These are phyloP conservation scores for Keqinozyma sinolaborantium DNA, from an alignment of 1,139 yeast species.

Conservation along the genomic window DNA sequence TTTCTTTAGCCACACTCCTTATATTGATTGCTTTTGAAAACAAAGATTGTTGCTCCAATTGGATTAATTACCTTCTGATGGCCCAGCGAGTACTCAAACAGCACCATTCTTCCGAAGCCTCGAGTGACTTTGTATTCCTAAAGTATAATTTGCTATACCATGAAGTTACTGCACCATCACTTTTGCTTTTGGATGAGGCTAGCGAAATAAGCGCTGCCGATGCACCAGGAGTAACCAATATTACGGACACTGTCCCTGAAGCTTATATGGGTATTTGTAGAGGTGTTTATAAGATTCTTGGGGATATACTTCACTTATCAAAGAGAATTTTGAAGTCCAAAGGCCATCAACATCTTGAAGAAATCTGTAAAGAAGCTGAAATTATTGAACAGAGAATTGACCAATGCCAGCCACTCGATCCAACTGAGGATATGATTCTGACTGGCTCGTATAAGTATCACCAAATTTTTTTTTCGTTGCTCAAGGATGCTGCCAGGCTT, in stretches of 20 bases:
- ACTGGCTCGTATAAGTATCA: conserved; percentile 4
- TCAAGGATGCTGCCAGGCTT: conserved; percentile 5
- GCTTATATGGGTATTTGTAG: conserved; percentile 9
- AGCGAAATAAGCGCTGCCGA: conserved; percentile 1
- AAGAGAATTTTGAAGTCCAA: conserved; percentile 1
- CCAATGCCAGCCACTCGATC: conserved; percentile 4
- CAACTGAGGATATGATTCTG: conserved; percentile 4
- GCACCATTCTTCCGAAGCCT: neutral
- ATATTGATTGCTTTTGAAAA: conserved; percentile 9
- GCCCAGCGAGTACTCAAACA: conserved; percentile 6
- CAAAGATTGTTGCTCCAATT: conserved; percentile 4
- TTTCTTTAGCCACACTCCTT: conserved; percentile 5
- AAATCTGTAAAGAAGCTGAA: conserved; percentile 5
- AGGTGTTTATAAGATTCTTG: conserved; percentile 3
- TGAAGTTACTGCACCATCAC: conserved; percentile 7
- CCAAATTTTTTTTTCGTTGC: conserved; percentile 3
- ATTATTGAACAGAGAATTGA: conserved; percentile 4
- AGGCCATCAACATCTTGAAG: conserved; percentile 2
- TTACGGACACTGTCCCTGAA: conserved; percentile 6
- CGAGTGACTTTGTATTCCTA: conserved; percentile 4
- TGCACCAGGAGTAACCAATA: conserved; percentile 2
- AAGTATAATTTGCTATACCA: conserved; percentile 7
- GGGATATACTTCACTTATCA: conserved; percentile 5
- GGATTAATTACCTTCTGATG: conserved; percentile 6
- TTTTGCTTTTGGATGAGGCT: conserved; percentile 5